Conservation (phyloP, 441 rosid genomes). For the Sinapis alba region DNA sequence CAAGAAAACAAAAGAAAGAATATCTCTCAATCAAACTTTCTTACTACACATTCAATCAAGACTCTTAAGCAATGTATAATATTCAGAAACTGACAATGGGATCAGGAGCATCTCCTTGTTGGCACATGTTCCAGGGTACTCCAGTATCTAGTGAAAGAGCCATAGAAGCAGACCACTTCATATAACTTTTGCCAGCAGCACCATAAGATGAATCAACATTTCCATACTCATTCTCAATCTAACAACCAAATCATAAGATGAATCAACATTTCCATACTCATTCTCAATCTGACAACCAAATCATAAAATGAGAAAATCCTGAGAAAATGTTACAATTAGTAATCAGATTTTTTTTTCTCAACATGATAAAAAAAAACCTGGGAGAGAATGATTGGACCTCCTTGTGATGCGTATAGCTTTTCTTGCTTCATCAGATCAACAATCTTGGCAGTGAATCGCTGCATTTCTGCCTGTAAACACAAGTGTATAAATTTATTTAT, state of each 20-base stretch:
- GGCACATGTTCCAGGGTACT: slow-evolving; percentile 88
- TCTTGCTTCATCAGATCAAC: slow-evolving; percentile 72
- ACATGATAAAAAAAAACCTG: slow-evolving; percentile 45
- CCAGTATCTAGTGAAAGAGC: slow-evolving; percentile 71
- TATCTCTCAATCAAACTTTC: slow-evolving; percentile 6
- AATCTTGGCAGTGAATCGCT: slow-evolving; percentile 65
- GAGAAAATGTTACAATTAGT: neutral
- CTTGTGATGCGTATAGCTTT: slow-evolving; percentile 70
- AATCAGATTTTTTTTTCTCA: neutral
- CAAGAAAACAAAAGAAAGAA: slow-evolving; percentile 32
- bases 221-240: slow-evolving; percentile 86
- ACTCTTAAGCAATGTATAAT: neutral
- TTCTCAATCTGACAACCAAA: slow-evolving; percentile 61
- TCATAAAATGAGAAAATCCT: slow-evolving; percentile 1
- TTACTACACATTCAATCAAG: neutral
- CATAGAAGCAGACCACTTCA: slow-evolving; percentile 77
- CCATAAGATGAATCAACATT: slow-evolving; percentile 57
- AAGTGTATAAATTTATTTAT: neutral
- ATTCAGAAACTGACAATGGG: slow-evolving; percentile 55
- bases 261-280: slow-evolving; percentile 66
- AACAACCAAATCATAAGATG: slow-evolving; percentile 36
- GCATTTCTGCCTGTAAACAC: slow-evolving; percentile 63
- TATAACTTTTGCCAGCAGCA: slow-evolving; percentile 55
- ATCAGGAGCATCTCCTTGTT: slow-evolving; percentile 76
- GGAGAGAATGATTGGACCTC: slow-evolving; percentile 75